phyloP scores from a whole-genome alignment of 164 flowering plant species.

The Chimonanthus praecox region DNA sequence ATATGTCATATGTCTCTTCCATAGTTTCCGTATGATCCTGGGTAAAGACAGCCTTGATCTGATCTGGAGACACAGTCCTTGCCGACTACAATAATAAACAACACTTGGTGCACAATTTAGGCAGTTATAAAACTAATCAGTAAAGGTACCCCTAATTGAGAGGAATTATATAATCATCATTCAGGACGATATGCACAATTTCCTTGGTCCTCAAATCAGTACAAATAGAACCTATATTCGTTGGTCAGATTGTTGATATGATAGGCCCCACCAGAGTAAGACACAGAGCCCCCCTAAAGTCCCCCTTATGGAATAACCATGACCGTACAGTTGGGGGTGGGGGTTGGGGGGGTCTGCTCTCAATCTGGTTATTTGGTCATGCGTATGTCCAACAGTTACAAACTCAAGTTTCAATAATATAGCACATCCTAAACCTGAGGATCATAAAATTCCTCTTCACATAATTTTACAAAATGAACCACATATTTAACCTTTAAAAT shows the following conservation, averaged over 20 bases:
- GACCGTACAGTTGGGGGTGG: too few relatives aligned
- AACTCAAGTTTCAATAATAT: background rate
- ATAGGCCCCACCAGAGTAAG: background rate
- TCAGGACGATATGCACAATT: background rate
- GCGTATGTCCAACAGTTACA: background rate
- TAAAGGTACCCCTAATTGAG: background rate
- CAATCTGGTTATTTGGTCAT: background rate
- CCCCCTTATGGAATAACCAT: too few relatives aligned
- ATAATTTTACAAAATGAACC: background rate
- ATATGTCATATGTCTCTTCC: conserved; percentile 94
- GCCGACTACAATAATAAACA: conserved; percentile 51
- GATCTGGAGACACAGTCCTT: conserved; percentile 50
- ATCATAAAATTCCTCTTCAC: background rate
- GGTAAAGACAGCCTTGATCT: conserved; percentile 53
- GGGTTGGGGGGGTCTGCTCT: background rate
- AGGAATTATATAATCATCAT: background rate
- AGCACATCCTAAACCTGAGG: background rate
- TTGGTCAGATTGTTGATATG: background rate
- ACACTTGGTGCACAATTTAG: conserved; percentile 13
- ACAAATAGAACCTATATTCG: background rate
- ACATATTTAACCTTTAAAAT: conserved; percentile 64
- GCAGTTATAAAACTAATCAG: conserved; percentile 5
- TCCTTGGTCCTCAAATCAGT: background rate
- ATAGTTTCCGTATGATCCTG: conserved; percentile 50
- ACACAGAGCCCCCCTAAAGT: background rate